Conservation (phyloP, 2,329 filamentous ascomycete genomes). For the Penicillium brasilianum region DNA sequence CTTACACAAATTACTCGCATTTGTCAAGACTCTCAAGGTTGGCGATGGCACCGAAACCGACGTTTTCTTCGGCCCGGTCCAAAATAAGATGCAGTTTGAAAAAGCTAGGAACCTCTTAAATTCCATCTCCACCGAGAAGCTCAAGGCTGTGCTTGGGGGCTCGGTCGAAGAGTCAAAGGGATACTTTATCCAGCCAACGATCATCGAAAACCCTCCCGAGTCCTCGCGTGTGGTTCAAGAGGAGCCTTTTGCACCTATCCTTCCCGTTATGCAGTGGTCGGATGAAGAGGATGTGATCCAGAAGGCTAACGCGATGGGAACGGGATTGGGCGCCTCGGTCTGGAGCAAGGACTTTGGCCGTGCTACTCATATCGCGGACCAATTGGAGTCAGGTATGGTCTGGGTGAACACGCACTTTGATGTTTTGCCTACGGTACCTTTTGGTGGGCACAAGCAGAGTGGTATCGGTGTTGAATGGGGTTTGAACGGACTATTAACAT, state of each 20-base stretch:
- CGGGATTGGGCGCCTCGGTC: constrained; percentile 62
- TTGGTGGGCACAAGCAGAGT: constrained; percentile 59
- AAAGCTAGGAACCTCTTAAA: neutral
- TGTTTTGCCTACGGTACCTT: constrained; percentile 42
- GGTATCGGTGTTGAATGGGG: constrained; percentile 58
- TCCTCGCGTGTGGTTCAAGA: neutral
- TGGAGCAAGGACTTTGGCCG: constrained; percentile 60
- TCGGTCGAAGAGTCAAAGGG: neutral
- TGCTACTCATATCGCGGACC: constrained; percentile 58
- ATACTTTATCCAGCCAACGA: constrained; percentile 7
- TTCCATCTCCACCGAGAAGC: neutral
- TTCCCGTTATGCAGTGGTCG: neutral
- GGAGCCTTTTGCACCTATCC: constrained; percentile 4
- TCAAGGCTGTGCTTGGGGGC: neutral
- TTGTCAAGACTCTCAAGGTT: constrained; percentile 41
- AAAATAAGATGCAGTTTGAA: constrained; percentile 53
- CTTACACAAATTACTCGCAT: constrained; percentile 37
- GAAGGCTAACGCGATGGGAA: constrained; percentile 59
- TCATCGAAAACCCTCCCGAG: constrained; percentile 5
- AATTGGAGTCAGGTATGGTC: constrained; percentile 63
- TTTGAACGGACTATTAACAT: constrained; percentile 44
- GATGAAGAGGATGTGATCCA: constrained; percentile 53
- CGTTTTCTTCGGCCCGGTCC: constrained; percentile 62
- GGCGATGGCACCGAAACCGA: constrained; percentile 47
- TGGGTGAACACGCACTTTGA: constrained; percentile 61